phyloP scores from a whole-genome alignment of 306 rosid genomes.

The Castanopsis chinensis region DNA sequence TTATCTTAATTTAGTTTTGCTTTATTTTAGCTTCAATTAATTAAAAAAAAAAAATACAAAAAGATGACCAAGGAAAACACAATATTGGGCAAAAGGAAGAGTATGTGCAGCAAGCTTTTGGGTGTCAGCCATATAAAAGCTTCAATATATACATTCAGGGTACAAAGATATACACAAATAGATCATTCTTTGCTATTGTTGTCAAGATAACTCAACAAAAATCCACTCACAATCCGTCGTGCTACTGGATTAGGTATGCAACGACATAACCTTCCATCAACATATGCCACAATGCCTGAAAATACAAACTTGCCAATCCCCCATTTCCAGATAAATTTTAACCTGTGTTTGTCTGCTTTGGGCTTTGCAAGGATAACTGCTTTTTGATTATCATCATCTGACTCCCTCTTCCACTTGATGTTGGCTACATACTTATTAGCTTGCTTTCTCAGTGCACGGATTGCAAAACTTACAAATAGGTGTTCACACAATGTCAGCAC shows the following conservation, averaged over 20 bases:
- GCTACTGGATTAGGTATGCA: constrained; percentile 79
- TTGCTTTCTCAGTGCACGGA: constrained; percentile 75
- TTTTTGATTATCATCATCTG: constrained; percentile 22
- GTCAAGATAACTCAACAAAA: constrained; percentile 73
- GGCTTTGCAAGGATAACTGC: constrained; percentile 29
- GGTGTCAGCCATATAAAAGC: neutral
- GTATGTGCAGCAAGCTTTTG: neutral
- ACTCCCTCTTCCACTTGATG: constrained; percentile 44
- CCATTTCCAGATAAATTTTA: constrained; percentile 54
- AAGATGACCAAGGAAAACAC: too few relatives aligned
- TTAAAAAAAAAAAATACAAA: too few relatives aligned
- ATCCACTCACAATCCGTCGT: constrained; percentile 87
- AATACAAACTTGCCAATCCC: constrained; percentile 71
- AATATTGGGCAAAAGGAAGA: too few relatives aligned
- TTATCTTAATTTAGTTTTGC: too few relatives aligned
- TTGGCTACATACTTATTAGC: constrained; percentile 44
- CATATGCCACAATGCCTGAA: constrained; percentile 78
- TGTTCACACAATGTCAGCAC: constrained; percentile 78
- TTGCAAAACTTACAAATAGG: constrained; percentile 85
- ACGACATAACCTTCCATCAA: constrained; percentile 91
- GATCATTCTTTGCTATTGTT: constrained; percentile 40
- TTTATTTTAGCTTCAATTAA: too few relatives aligned
- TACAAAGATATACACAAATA: neutral
- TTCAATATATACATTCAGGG: neutral
- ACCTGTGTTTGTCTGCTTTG: constrained; percentile 15